phyloP scores from a whole-genome alignment of 495 filamentous ascomycete genomes.

The Penicillium maclennaniae region DNA sequence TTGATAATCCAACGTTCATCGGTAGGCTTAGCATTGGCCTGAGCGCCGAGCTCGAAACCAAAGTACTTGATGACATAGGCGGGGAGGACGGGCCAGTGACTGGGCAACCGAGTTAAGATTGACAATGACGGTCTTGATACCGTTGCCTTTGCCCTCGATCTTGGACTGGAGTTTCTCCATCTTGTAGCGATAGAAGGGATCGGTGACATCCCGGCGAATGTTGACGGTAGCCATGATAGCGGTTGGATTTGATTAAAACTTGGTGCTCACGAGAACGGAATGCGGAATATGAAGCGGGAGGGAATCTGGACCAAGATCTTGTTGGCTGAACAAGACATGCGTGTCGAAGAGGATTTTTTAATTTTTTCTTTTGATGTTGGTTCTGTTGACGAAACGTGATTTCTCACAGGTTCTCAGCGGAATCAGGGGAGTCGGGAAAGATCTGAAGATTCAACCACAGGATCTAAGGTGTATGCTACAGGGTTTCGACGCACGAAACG shows the following conservation, averaged over 20 bases:
- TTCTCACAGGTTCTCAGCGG: constrained; percentile 26
- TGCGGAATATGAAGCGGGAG: constrained; percentile 34
- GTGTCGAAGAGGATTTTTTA: constrained; percentile 48
- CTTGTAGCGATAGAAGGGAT: constrained; percentile 99
- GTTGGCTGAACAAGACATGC: constrained; percentile 54
- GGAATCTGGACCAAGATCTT: constrained; percentile 38
- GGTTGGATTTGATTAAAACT: constrained; percentile 28
- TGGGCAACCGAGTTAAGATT: constrained; percentile 93
- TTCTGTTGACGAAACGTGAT: constrained; percentile 12
- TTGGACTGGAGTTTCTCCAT: constrained; percentile 98
- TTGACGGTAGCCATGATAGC: constrained; percentile 87
- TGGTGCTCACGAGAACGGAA: constrained; percentile 22
- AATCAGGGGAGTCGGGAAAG: constrained; percentile 14
- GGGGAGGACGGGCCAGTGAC: constrained; percentile 88
- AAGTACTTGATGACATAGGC: constrained; percentile 99
- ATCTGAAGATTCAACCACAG: constrained; percentile 67
- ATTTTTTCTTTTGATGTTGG: constrained; percentile 43
- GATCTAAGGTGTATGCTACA: constrained; percentile 77
- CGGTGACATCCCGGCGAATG: constrained; percentile 96
- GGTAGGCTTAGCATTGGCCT: constrained; percentile 93
- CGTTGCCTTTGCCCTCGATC: constrained; percentile 98
- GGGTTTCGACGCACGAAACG: constrained; percentile 87
- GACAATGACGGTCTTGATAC: constrained; percentile 93
- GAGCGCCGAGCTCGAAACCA: constrained; percentile 95
- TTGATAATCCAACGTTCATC: constrained; percentile 99